These are phyloP conservation scores for Gamsiella multidivaricata DNA, from an alignment of 192 early-diverging fungal species.

Conservation along the genomic window DNA sequence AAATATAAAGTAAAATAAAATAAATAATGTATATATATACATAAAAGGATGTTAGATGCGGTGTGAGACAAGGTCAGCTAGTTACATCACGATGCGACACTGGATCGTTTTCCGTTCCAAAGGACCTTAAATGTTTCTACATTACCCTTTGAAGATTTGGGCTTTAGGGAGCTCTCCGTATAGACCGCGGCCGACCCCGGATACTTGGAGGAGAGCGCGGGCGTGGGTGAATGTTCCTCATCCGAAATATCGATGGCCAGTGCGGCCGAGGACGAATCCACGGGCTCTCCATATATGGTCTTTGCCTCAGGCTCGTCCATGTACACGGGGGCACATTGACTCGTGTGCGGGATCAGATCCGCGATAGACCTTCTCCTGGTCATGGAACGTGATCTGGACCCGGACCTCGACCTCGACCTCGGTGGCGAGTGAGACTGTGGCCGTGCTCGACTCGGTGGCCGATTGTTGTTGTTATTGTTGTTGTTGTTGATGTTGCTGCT, in stretches of 20 bases:
- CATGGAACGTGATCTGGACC: neutral
- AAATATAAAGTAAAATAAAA: no score
- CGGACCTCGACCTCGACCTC: no score
- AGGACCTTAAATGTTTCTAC: no score
- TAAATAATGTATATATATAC: no score
- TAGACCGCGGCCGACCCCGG: constrained; percentile 2
- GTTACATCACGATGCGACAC: no score
- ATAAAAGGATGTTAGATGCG: no score
- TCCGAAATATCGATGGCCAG: constrained; percentile 9
- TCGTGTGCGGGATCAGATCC: constrained; percentile 22
- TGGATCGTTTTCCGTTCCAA: no score
- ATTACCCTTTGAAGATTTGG: neutral
- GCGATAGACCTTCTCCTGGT: constrained; percentile 28
- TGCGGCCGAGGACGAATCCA: constrained; percentile 17
- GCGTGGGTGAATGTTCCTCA: neutral
- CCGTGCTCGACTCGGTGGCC: neutral
- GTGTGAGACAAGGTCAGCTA: no score
- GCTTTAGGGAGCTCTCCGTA: neutral
- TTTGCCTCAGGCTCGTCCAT: constrained; percentile 29
- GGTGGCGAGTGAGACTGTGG: neutral
- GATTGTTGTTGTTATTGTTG: no score
- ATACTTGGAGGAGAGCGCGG: constrained; percentile 1
- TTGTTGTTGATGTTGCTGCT: no score
- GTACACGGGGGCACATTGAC: constrained; percentile 12
- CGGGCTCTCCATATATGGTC: constrained; percentile 17